Evolutionary conservation across 2,329 filamentous ascomycete genomes (phyloP), one percentile per base, ranked within the genome.

Genomic region (Botryotinia calthae): DNA sequence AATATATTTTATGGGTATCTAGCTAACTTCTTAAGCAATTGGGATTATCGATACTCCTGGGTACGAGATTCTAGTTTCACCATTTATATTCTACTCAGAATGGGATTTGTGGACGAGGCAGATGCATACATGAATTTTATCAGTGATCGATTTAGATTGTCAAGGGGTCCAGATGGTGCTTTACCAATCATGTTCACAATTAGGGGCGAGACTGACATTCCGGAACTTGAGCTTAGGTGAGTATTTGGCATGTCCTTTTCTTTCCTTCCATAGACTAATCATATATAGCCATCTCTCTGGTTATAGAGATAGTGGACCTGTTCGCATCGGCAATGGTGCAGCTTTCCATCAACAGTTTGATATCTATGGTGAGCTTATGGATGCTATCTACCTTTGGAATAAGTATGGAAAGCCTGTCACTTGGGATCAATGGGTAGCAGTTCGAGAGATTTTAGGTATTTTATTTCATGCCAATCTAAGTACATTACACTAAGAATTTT

Each of bases 101-200:
- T 94, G 80, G 92, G 92, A 9, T 94, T 94, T 82, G 89, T 85
- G 42, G 87, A 90, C 31, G 92, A 95, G 81, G 92, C 92, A 5
- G 90, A 94, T 79, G 89, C 91, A 1, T 95, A 93, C 81, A 93
- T 94, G 86, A 86, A 87, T 71, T 95, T 94, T 79, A 93, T 95
- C 76, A 92, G 88, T 81, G 88, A 92, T 76, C 87, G 91, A 16
- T 89, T 94, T 74, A 84, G 87, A 46, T 85, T 88, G 74, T 89
- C 89, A 1, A 85, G 88, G n/a, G 84, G 84, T 12, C 80, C 86
- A 1, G 87, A 90, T 67, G 88, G 89, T 44, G 89, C 87, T 0
- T 82, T 95, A 51, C 92, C 92, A 20, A 93, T 95, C 79, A 94
- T 95, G 92, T 94, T 94, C 79, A 93, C 90, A 58, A 94, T 95